Conservation (phyloP, 306 rosid genomes). For the Begonia fuchsioides region DNA sequence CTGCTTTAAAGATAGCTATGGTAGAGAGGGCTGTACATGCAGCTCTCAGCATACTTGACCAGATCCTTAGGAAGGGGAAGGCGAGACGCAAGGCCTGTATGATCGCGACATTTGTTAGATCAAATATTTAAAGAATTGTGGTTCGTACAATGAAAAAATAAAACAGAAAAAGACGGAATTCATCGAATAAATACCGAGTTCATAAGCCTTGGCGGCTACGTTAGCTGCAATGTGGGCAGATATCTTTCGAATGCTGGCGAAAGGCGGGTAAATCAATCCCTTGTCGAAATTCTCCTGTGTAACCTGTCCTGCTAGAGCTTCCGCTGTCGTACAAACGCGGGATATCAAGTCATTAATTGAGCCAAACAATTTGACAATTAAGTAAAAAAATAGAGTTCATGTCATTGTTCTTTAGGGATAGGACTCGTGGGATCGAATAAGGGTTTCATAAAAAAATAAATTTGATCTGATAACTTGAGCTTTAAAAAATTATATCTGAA, state of each 20-base stretch:
- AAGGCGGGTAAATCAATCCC: constrained; percentile 97
- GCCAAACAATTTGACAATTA: too few species aligned
- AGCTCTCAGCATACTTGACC: constrained; percentile 79
- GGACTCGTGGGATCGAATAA: too few species aligned
- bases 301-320: constrained; percentile 79
- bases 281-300: constrained; percentile 56
- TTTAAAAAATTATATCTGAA: too few species aligned
- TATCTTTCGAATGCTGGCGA: constrained; percentile 81
- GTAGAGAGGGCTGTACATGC: constrained; percentile 93
- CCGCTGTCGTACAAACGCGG: constrained; percentile 38
- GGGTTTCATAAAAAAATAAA: too few species aligned
- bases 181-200: constrained; percentile 47
- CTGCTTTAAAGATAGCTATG: constrained; percentile 50
- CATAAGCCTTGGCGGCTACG: constrained; percentile 77
- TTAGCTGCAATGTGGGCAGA: constrained; percentile 91
- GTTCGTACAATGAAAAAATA: constrained; percentile 1
- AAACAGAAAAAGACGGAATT: background rate
- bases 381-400: background rate
- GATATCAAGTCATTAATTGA: too few species aligned
- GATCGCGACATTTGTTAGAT: constrained; percentile 5
- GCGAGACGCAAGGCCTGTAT: constrained; percentile 76
- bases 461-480: too few species aligned
- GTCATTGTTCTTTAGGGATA: too few species aligned
- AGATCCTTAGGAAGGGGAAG: constrained; percentile 89
- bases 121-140: background rate